These are phyloP conservation scores for Eucalyptus marginata DNA, from an alignment of 345 rosid species.

Conservation along the genomic window DNA sequence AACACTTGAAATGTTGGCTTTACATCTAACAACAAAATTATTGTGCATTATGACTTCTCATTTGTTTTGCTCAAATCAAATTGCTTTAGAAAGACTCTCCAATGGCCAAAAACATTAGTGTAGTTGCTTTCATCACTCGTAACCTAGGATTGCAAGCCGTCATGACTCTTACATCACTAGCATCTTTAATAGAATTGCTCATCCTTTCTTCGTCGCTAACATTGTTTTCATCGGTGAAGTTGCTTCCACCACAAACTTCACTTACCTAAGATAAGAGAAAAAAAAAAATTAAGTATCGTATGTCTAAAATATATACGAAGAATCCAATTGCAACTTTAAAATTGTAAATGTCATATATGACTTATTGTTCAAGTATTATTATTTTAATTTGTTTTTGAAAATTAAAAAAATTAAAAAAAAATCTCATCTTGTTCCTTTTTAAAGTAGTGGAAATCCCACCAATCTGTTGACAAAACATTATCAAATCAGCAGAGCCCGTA, in stretches of 20 bases:
- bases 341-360: no score
- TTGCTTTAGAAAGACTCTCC: background rate
- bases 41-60: background rate
- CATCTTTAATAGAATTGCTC: background rate
- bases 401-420: no score
- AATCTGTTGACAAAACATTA: background rate
- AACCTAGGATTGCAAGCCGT: background rate
- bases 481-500: background rate
- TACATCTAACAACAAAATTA: background rate
- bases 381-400: no score
- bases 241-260: background rate
- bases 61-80: background rate
- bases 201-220: background rate
- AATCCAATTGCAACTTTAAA: background rate
- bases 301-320: background rate
- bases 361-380: background rate
- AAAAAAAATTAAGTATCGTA: no score
- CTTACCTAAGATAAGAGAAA: background rate
- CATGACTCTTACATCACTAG: background rate
- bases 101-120: background rate
- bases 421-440: no score
- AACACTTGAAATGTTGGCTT: background rate
- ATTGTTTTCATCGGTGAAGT: background rate
- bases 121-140: background rate
- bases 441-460: background rate